Evolutionary conservation across 2,329 filamentous ascomycete species (phyloP).

Genomic region (Fusarium succisae): DNA sequence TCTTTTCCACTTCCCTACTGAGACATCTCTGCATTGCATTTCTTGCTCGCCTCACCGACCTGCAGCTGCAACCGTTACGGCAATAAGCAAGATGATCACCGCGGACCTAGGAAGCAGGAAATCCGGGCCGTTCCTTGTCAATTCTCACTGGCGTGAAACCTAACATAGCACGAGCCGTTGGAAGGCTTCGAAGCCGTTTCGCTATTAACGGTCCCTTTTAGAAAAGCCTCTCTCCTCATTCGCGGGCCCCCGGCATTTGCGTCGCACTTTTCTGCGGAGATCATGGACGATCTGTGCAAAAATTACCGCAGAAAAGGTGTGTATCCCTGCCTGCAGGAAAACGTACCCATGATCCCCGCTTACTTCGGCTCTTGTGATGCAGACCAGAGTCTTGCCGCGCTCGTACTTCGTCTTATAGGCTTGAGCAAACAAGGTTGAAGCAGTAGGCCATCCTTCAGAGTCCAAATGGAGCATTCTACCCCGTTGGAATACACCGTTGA

Average conservation of each 20-base stretch:
- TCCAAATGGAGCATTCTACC: conserved; percentile 4
- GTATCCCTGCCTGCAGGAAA: not conserved
- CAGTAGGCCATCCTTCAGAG: not conserved
- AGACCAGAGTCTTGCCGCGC: conserved; percentile 1
- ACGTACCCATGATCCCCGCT: not conserved
- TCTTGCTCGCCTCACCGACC: not conserved
- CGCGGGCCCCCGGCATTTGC: not conserved
- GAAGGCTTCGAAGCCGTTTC: conserved; percentile 12
- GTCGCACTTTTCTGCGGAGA: conserved; percentile 8
- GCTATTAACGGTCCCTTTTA: not conserved
- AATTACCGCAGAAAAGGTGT: conserved; percentile 6
- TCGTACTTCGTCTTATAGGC: not conserved
- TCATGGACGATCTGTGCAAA: not conserved
- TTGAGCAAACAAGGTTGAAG: not conserved
- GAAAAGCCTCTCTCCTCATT: not conserved
- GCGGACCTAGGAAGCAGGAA: not conserved
- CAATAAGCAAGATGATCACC: not conserved
- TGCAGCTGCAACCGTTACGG: not conserved
- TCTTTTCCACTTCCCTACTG: not conserved
- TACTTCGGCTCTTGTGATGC: not conserved
- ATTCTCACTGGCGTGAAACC: conserved; percentile 4
- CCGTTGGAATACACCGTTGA: conserved; percentile 6
- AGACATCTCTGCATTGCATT: not conserved
- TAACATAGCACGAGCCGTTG: not conserved
- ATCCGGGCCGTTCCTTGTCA: conserved; percentile 25